phyloP scores from a whole-genome alignment of 345 rosid species.

The Melaleuca alternifolia region DNA sequence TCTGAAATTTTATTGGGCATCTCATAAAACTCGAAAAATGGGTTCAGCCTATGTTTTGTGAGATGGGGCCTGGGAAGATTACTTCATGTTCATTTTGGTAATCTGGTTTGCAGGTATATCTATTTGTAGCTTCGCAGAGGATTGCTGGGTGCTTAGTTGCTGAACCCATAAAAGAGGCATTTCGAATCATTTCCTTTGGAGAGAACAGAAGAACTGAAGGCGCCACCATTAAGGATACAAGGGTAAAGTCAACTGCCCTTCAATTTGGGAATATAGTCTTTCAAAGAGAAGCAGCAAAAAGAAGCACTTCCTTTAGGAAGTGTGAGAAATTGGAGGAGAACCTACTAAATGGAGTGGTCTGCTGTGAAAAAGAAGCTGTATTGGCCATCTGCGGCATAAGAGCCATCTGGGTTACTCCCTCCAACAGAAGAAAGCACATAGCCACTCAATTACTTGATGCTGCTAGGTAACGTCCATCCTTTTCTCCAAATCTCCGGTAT shows the following conservation, averaged over 20 bases:
- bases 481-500: neutral
- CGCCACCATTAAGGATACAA: constrained; percentile 13
- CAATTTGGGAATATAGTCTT: constrained; percentile 53
- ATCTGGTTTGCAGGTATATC: constrained; percentile 48
- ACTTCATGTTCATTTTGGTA: neutral
- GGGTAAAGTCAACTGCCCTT: constrained; percentile 28
- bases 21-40: neutral
- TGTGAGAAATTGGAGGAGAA: constrained; percentile 7
- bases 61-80: neutral
- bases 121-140: constrained; percentile 48
- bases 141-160: constrained; percentile 64
- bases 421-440: constrained; percentile 64
- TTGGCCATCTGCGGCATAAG: constrained; percentile 66
- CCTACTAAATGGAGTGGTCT: constrained; percentile 25
- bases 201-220: constrained; percentile 7
- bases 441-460: constrained; percentile 69
- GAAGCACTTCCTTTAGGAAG: constrained; percentile 6
- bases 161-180: constrained; percentile 82
- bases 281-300: constrained; percentile 44
- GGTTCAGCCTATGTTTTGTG: neutral
- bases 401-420: constrained; percentile 86
- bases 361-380: constrained; percentile 46
- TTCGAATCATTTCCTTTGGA: constrained; percentile 28
- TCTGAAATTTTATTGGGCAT: neutral
- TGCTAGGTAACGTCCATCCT: constrained; percentile 35